phyloP scores from a whole-genome alignment of 805 yeast genomes.

The Sungouiozyma intestinalis region DNA sequence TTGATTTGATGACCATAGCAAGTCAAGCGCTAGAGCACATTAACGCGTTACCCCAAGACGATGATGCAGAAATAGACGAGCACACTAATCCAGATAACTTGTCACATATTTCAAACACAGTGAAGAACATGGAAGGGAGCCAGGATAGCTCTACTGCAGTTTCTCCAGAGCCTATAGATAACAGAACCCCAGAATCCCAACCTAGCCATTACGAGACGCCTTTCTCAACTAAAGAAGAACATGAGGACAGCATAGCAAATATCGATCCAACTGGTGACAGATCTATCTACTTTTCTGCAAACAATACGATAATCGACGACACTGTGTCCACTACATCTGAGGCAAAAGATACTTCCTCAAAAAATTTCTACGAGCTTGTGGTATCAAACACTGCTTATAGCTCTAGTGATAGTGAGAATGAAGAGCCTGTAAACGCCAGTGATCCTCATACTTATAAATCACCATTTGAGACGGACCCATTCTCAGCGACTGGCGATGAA shows the following conservation, averaged over 20 bases:
- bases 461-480: background rate
- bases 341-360: background rate
- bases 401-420: background rate
- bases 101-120: background rate
- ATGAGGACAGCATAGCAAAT: background rate
- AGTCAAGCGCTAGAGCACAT: constrained; percentile 1
- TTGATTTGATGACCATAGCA: constrained; percentile 1
- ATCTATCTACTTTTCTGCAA: constrained; percentile 12
- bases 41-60: background rate
- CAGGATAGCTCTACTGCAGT: no score
- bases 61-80: background rate
- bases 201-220: background rate
- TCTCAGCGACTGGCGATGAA: background rate
- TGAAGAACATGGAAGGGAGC: background rate
- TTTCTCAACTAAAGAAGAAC: background rate
- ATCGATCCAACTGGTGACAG: constrained; percentile 4
- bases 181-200: background rate
- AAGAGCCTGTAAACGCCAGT: background rate
- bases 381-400: background rate
- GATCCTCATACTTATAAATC: background rate
- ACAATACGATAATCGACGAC: constrained; percentile 2
- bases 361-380: background rate
- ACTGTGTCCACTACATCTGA: background rate
- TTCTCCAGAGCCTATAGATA: no score
- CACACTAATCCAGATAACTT: background rate